Conservation (phyloP, 2,329 filamentous ascomycete species). For the Sarocladium brachiariae region DNA sequence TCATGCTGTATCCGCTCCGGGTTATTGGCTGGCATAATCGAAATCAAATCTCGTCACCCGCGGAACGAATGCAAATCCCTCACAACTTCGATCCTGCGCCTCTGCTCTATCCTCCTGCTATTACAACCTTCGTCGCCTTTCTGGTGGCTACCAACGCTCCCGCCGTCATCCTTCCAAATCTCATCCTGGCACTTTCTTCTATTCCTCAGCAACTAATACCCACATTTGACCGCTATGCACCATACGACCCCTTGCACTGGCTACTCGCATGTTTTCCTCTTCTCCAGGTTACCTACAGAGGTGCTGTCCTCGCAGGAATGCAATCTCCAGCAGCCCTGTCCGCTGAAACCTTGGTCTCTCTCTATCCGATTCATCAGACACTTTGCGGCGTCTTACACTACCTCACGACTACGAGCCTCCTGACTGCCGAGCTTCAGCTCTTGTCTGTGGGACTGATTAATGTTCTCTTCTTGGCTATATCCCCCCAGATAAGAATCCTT, state of each 20-base stretch:
- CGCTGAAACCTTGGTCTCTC: conserved; percentile 52
- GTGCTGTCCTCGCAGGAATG: not conserved
- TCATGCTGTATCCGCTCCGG: conserved; percentile 53
- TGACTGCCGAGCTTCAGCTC: conserved; percentile 81
- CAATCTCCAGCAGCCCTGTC: conserved; percentile 28
- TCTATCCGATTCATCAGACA: conserved; percentile 80
- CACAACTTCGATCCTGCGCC: conserved; percentile 84
- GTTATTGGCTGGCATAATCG: conserved; percentile 43
- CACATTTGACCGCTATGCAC: conserved; percentile 46
- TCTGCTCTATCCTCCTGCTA: conserved; percentile 73
- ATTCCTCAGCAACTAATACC: conserved; percentile 70
- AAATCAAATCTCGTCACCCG: conserved; percentile 26
- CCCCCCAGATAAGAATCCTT: conserved; percentile 77
- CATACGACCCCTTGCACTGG: conserved; percentile 71
- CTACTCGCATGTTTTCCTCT: conserved; percentile 61
- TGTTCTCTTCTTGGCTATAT: conserved; percentile 66
- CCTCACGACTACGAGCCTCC: conserved; percentile 80
- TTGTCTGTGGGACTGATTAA: conserved; percentile 79
- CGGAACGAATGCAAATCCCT: conserved; percentile 50
- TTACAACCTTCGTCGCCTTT: conserved; percentile 71
- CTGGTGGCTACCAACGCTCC: conserved; percentile 60
- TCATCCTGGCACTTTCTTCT: conserved; percentile 73
- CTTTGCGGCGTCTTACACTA: conserved; percentile 67
- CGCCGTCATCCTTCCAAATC: conserved; percentile 64
- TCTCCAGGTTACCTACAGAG: conserved; percentile 32